Conservation (phyloP, 1,284 basidiomycete species). For the Athelia sp. region DNA sequence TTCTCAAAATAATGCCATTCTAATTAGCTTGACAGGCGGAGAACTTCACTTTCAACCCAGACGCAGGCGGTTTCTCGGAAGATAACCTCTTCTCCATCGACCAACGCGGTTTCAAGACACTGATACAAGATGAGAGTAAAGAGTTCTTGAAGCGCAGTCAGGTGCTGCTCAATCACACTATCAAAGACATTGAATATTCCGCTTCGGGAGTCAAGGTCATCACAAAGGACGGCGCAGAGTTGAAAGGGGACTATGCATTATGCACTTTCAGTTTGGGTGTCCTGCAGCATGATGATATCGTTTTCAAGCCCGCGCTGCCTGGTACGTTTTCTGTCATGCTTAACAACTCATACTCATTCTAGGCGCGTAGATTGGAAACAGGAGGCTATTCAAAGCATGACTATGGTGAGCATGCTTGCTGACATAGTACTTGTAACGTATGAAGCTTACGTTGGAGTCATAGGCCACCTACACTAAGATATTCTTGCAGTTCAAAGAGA, state of each 20-base stretch:
- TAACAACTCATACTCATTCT: background rate
- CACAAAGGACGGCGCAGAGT: conserved; percentile 35
- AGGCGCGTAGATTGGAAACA: conserved; percentile 41
- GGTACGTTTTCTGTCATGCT: conserved; percentile 13
- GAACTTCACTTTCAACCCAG: conserved; percentile 58
- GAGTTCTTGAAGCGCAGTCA: conserved; percentile 45
- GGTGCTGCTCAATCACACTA: conserved; percentile 46
- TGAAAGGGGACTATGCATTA: conserved; percentile 50
- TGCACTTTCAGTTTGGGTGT: conserved; percentile 63
- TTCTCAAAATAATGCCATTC: background rate
- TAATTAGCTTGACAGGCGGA: conserved; percentile 35
- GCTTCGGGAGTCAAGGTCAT: conserved; percentile 38
- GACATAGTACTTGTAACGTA: background rate
- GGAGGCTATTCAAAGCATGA: conserved; percentile 62
- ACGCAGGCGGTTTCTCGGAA: conserved; percentile 54
- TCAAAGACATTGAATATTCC: conserved; percentile 45
- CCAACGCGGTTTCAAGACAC: conserved; percentile 53
- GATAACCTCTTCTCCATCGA: conserved; percentile 53
- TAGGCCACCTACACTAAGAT: conserved; percentile 67
- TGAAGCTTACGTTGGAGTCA: no score
- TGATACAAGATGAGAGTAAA: conserved; percentile 51
- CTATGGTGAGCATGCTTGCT: conserved; percentile 41
- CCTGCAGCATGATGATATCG: conserved; percentile 56
- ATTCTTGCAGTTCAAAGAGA: conserved; percentile 58
- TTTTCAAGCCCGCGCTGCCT: conserved; percentile 51